Evolutionary conservation across 164 flowering plant genomes (phyloP).

Genomic region (Berberis vulgaris): DNA sequence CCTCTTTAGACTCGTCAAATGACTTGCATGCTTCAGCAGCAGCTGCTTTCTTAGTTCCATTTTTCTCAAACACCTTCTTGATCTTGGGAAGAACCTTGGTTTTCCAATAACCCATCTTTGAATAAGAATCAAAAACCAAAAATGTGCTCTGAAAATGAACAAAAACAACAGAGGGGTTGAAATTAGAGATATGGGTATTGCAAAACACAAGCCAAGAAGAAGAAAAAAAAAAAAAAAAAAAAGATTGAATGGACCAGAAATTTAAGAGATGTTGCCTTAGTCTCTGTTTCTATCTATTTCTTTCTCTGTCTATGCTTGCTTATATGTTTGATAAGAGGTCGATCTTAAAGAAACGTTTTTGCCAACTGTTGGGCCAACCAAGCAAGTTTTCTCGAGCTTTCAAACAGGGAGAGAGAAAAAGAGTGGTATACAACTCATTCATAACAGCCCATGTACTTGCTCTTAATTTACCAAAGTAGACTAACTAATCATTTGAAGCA

Average conservation of each 20-base stretch:
- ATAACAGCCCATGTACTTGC: too few relatives aligned
- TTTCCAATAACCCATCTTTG: slow-evolving; percentile 72
- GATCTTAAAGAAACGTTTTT: slow-evolving; percentile 1
- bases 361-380: slow-evolving; percentile 10
- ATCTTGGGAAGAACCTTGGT: slow-evolving; percentile 78
- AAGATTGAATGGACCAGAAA: too few relatives aligned
- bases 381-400: too few relatives aligned
- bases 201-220: neutral
- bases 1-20: slow-evolving; percentile 77
- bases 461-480: too few relatives aligned
- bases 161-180: neutral
- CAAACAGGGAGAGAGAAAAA: too few relatives aligned
- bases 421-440: too few relatives aligned
- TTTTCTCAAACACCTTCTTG: slow-evolving; percentile 70
- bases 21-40: slow-evolving; percentile 73
- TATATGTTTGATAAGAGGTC: neutral
- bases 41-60: slow-evolving; percentile 51
- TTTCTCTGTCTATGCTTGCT: neutral
- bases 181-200: neutral
- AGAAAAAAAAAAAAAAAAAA: neutral
- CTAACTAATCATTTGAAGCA: too few relatives aligned
- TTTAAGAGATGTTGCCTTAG: too few relatives aligned
- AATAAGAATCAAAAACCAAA: neutral
- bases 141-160: neutral
- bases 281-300: too few relatives aligned